Evolutionary conservation across 2,329 filamentous ascomycete genomes (phyloP).

Genomic region (Malbranchea zuffiana): DNA sequence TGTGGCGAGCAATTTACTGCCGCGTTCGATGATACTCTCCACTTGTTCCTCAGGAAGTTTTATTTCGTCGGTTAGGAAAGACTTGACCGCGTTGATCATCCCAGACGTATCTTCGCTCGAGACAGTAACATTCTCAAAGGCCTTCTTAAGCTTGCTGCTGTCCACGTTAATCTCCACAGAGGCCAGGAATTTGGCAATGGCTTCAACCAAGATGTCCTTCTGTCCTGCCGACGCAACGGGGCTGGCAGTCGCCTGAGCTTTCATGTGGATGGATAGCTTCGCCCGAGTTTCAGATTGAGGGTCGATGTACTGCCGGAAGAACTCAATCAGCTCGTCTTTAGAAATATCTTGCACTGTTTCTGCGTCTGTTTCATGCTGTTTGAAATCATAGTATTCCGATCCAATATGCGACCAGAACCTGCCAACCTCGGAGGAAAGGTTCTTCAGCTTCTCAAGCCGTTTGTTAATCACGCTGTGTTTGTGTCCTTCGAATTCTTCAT

Average conservation of each 20-base stretch:
- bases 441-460: slow-evolving; percentile 83
- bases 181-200: slow-evolving; percentile 38
- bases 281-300: slow-evolving; percentile 62
- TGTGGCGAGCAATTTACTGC: slow-evolving; percentile 39
- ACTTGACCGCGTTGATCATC: slow-evolving; percentile 42
- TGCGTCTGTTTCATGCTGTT: slow-evolving; percentile 69
- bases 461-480: slow-evolving; percentile 83
- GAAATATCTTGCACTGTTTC: slow-evolving; percentile 60
- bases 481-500: slow-evolving; percentile 77
- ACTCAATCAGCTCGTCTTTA: slow-evolving; percentile 68
- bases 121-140: slow-evolving; percentile 38
- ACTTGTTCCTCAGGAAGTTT: slow-evolving; percentile 42
- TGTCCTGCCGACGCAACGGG: slow-evolving; percentile 21
- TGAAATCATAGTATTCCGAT: slow-evolving; percentile 81
- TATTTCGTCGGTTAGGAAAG: slow-evolving; percentile 41
- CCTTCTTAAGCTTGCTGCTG: slow-evolving; percentile 30
- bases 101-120: slow-evolving; percentile 38
- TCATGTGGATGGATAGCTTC: slow-evolving; percentile 76
- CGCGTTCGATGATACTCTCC: slow-evolving; percentile 39
- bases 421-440: slow-evolving; percentile 70
- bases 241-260: slow-evolving; percentile 55
- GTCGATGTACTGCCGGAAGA: slow-evolving; percentile 65
- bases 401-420: slow-evolving; percentile 78
- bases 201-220: slow-evolving; percentile 30
- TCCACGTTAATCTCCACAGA: slow-evolving; percentile 39